Evolutionary conservation across 2,329 filamentous ascomycete genomes (phyloP).

Genomic region (Aspergillus fischeri): DNA sequence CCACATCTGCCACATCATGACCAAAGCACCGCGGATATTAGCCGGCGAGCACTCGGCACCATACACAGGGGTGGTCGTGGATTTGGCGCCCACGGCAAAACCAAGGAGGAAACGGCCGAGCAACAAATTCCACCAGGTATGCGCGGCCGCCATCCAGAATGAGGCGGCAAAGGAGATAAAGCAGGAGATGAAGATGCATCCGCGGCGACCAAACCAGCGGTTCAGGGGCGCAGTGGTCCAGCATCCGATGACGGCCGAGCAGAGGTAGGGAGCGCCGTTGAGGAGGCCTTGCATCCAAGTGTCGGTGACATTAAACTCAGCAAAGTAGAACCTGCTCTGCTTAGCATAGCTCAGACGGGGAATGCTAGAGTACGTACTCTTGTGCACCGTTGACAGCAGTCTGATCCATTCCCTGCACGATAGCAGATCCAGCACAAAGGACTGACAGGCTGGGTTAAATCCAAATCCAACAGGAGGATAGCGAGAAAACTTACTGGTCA

Average conservation of each 20-base stretch:
- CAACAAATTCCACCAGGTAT: constrained; percentile 42
- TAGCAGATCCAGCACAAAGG: constrained; percentile 35
- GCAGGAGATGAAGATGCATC: constrained; percentile 42
- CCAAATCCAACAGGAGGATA: no score
- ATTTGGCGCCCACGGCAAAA: constrained; percentile 41
- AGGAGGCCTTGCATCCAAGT: constrained; percentile 33
- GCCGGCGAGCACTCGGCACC: constrained; percentile 47
- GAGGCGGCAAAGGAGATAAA: constrained; percentile 40
- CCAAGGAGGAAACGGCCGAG: constrained; percentile 41
- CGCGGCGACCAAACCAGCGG: constrained; percentile 42
- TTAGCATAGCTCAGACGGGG: not conserved
- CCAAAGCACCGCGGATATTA: constrained; percentile 47
- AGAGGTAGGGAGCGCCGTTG: constrained; percentile 44
- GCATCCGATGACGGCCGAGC: constrained; percentile 43
- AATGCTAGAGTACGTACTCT: not conserved
- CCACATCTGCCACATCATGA: constrained; percentile 53
- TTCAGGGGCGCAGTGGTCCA: constrained; percentile 49
- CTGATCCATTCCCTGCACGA: constrained; percentile 53
- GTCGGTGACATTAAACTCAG: constrained; percentile 12
- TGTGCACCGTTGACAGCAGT: constrained; percentile 48
- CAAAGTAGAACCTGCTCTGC: constrained; percentile 20
- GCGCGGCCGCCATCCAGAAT: constrained; percentile 40
- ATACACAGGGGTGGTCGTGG: constrained; percentile 46
- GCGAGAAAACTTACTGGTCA: constrained; percentile 3
- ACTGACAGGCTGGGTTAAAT: constrained; percentile 2